Evolutionary conservation across 108 stramenopile species (phyloP).

Genomic region (Schizochytrium sp.): DNA sequence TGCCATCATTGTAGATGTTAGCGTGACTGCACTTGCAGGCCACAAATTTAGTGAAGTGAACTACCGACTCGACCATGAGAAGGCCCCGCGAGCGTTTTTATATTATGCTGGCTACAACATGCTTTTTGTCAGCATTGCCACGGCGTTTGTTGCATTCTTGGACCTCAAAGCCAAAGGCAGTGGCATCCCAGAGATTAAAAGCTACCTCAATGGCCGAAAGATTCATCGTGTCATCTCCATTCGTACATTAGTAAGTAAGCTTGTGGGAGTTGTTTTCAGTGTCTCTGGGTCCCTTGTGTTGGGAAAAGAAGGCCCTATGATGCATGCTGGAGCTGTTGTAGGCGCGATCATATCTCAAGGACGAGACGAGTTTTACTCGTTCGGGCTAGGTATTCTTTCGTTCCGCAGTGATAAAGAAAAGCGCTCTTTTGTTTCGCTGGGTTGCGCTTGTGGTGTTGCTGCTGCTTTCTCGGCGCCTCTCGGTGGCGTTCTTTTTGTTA

Average conservation of each 20-base stretch:
- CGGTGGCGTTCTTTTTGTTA: conserved; percentile 85
- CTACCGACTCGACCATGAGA: neutral
- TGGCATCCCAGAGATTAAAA: conserved; percentile 98
- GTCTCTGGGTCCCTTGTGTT: conserved; percentile 92
- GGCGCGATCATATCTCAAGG: conserved; percentile 74
- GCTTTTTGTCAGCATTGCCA: conserved; percentile 83
- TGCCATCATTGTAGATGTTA: conserved; percentile 56
- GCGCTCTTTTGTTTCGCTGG: conserved; percentile 84
- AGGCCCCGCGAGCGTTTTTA: conserved; percentile 76
- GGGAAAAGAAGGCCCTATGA: conserved; percentile 90
- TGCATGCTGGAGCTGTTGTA: conserved; percentile 72
- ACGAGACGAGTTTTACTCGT: conserved; percentile 12
- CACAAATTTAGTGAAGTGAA: conserved; percentile 33
- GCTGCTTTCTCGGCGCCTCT: conserved; percentile 89
- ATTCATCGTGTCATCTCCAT: conserved; percentile 87
- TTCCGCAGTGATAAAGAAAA: conserved; percentile 80
- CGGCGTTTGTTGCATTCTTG: conserved; percentile 81
- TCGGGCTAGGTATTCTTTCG: conserved; percentile 42
- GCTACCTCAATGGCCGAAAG: conserved; percentile 94
- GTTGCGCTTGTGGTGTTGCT: conserved; percentile 88
- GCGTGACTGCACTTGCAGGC: conserved; percentile 23
- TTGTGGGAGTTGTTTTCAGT: conserved; percentile 90
- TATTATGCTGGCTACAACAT: conserved; percentile 84
- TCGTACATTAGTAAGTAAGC: conserved; percentile 93
- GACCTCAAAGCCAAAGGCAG: conserved; percentile 94